Evolutionary conservation across 441 rosid genomes (phyloP).

Genomic region (Rhodomyrtus psidioides): DNA sequence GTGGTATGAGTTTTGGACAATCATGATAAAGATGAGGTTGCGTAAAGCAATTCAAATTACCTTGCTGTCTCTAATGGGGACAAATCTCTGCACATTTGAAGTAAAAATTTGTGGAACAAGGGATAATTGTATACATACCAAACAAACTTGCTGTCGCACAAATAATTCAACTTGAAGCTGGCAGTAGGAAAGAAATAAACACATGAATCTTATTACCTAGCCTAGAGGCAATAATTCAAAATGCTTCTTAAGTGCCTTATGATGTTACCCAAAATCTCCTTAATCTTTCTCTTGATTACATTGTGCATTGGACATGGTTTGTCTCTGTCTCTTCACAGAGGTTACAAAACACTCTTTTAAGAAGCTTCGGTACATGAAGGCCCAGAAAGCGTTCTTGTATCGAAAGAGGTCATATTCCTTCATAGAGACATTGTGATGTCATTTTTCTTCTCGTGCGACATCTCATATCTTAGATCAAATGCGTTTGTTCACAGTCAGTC

Average conservation of each 20-base stretch:
- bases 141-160: background rate
- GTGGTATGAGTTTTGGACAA: background rate
- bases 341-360: background rate
- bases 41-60: background rate
- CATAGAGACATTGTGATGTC: background rate
- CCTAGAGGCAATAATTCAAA: background rate
- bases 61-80: background rate
- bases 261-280: background rate
- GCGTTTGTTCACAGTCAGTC: conserved; percentile 38
- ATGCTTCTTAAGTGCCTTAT: background rate
- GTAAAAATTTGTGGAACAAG: background rate
- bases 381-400: background rate
- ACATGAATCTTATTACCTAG: background rate
- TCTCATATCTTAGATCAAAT: conserved; percentile 25
- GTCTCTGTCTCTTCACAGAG: background rate
- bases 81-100: background rate
- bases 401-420: background rate
- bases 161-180: background rate
- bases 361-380: background rate
- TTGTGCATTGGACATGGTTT: background rate
- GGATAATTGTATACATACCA: background rate
- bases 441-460: background rate
- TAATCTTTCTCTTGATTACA: background rate
- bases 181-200: background rate
- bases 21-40: background rate